Base-by-base conservation (phyloP, 345 rosid genomes). In the Barbarea vulgaris region DNA sequence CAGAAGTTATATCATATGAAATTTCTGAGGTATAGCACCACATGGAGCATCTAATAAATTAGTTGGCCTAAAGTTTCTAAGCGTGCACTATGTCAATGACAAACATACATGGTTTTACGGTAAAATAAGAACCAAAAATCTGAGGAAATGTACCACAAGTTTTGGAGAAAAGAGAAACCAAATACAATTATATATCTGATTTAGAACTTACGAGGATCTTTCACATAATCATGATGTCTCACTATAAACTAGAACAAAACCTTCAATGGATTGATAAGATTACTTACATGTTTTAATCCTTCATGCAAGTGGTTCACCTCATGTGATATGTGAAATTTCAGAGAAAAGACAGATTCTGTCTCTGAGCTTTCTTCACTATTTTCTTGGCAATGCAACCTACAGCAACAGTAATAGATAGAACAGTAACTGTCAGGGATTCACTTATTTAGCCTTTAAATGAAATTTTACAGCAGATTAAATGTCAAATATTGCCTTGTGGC, bases 301-400 rank as follows among this genome's bases (percentile, higher is more conserved):
- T 89, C 99, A 76, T 89, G 98, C 87, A 92, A 80, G 82, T 95
- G 98, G 84, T 95, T 95, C 84, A 95, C 94, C 66, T 92, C 98
- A 0, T 92, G 93, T 28, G 97, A 92, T 80, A 95, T 95, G 75
- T 95, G 98, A 82, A 97, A 89, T 83, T 90, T 92, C 37, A 92
- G 94, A 41, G 96, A 82, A 84, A 85, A 87, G 22, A 89, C 88
- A 21, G 91, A 87, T 75, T 93, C 96, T 60, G 93, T 57, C 82
- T 89, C 93, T 11, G 70, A 76, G 69, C 74, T 76, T 68, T 76
- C 79, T 42, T 61, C 75, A 10, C 91, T 84, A 76, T 88, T 93
- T 84, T 95, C 97, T 81, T 93, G 96, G 82, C 98, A 95, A 80
- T 87, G 96, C 52, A 86, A 79, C 85, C 98, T 90, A 77, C 66